Evolutionary conservation across 1,139 yeast genomes (phyloP).

Genomic region (Wickerhamiella pararugosa): DNA sequence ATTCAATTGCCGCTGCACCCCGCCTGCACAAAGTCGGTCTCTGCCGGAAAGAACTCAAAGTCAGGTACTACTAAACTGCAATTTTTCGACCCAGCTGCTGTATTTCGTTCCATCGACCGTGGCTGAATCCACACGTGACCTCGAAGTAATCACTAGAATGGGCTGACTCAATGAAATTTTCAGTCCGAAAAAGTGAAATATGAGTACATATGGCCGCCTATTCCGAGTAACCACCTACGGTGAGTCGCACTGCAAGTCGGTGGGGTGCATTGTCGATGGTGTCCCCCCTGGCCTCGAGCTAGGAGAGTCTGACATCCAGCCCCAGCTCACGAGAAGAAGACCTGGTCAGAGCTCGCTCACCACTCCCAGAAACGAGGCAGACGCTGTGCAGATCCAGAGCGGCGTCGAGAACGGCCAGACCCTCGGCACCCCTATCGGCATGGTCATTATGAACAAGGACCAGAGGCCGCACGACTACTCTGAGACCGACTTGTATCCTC

Average conservation of each 20-base stretch:
- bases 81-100: too few species aligned
- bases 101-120: too few species aligned
- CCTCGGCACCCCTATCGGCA: constrained; percentile 88
- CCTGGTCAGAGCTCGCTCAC: constrained; percentile 91
- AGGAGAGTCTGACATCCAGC: constrained; percentile 79
- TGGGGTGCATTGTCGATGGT: constrained; percentile 96
- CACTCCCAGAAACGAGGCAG: constrained; percentile 92
- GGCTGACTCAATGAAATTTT: too few species aligned
- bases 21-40: too few species aligned
- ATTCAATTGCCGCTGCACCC: too few species aligned
- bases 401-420: constrained; percentile 89
- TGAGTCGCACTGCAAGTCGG: constrained; percentile 96
- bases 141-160: too few species aligned
- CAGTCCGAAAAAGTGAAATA: constrained; percentile 14
- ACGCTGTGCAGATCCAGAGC: constrained; percentile 78
- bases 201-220: constrained; percentile 51
- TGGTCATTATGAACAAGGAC: constrained; percentile 86
- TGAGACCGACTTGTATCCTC: constrained; percentile 87
- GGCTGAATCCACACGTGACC: too few species aligned
- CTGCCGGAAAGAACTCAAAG: too few species aligned
- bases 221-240: constrained; percentile 88
- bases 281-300: constrained; percentile 89
- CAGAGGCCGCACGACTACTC: constrained; percentile 93
- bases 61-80: too few species aligned
- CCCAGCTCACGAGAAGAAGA: constrained; percentile 89